Evolutionary conservation across 148 eudicot species (phyloP), one percentile per base, ranked within the genome.

Genomic region (Rhododendron griersonianum): DNA sequence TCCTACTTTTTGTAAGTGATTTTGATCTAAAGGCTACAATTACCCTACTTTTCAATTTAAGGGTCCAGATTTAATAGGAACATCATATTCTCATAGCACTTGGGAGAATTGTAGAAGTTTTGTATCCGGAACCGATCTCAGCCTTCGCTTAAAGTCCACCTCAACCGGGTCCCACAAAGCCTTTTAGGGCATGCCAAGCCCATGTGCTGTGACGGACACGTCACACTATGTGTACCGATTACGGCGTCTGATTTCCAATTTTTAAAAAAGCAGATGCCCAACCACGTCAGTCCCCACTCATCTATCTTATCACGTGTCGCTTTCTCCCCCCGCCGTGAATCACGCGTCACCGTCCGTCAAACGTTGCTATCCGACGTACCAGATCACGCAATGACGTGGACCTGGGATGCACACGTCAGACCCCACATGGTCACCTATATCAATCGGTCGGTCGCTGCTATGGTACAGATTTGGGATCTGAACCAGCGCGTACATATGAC

Each of bases 341-440:
- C 83, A 16, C 83, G 83, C 63, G 8, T 51, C 63, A 14, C 63
- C 83, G 83, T 80, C 14, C 61, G 23, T n/a, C 63, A 51, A 80
- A 39, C n/a, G 2, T 35, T 5, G 7, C 63, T 51, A 53, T 50
- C 59, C 44, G 1, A 80, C 14, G 83, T 37, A 4, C 35, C 41
- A 47, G 30, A 18, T 51, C 8, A 74, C 61, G 14, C 23, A 1
- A 18, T 30, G 41, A 80, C 83, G 83, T 51, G 63, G 63, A 25
- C 45, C 65, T 15, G 1, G 4, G 41, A 14, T 30, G 59, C 41
- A 47, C 11, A 30, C 37, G 65, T 80, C 63, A 51, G 11, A 30
- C 19, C 63, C 83, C 83, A 51, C 44, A 14, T n/a, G n/a, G 33
- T 53, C 81, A 23, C 13, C 33, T 45, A 30, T 44, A 30, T 44